Conservation (phyloP, 768 basidiomycete species). For the Calocera cornea region DNA sequence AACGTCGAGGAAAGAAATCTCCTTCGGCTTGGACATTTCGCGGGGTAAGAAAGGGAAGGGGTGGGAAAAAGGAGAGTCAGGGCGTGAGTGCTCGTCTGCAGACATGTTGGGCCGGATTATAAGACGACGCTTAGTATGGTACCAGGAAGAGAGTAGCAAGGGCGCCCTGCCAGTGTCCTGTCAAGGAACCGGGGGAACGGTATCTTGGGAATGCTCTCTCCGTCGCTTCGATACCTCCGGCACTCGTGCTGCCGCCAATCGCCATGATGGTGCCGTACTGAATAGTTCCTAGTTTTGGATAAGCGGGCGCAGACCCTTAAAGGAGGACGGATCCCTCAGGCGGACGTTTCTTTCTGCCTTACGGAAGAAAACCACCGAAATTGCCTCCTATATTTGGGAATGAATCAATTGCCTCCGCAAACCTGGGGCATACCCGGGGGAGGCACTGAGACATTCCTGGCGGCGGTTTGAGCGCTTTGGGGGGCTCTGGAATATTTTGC, state of each 20-base stretch:
- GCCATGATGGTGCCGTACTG: background rate
- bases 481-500: background rate
- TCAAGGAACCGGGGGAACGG: slow-evolving; percentile 3
- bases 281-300: slow-evolving; percentile 1
- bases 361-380: background rate
- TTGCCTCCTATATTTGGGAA: background rate
- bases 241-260: background rate
- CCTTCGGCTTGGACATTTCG: slow-evolving; percentile 3
- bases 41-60: background rate
- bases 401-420: background rate
- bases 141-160: background rate
- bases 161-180: background rate
- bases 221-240: background rate
- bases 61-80: background rate
- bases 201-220: background rate
- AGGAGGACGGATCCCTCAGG: background rate
- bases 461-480: background rate
- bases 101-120: background rate
- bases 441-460: background rate
- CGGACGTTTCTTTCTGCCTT: background rate
- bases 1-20: slow-evolving; percentile 4
- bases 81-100: background rate
- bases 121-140: background rate
- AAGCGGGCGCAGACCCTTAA: background rate
- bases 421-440: background rate